Base-by-base conservation (phyloP, 176 grass and related monocot genomes). In the Otatea glauca region DNA sequence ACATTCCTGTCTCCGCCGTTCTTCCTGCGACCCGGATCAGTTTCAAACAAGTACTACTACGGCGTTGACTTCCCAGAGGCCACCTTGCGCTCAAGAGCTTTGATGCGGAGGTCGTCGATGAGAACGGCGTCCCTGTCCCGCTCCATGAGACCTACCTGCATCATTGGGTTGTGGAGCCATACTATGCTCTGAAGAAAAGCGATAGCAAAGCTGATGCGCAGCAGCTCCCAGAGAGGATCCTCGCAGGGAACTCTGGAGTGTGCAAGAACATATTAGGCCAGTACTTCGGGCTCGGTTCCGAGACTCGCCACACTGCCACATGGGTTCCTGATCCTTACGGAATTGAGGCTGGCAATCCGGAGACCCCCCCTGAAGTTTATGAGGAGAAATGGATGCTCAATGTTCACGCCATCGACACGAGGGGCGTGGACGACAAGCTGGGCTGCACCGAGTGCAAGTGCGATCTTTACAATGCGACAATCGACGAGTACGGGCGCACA, bases 121-220 rank as follows among this genome's bases (percentile, higher is more conserved):
- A 90, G 83, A 29, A 70, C 18, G 91, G 89, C 9, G 70, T 63
- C 44, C 77, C 88, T 10, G 80, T 98, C 0, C 96, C 93, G 4
- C 96, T 98, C 63, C 85, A 90, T 38, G 96, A 98, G 89, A 92
- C 93, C 6, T 98, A 98, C 64, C 87, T 98, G 47, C 96, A 98
- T 78, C 95, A 98, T 79, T 98, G 95, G 95, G 15, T 90, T n/a
- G 76, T 90, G 24, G 76, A 55, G 3, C 88, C 91, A 76, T 95
- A 90, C 60, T 87, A 82, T 9, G 86, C 70, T 27, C 0, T 44
- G 0, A 78, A 58, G 41, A 78, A 53, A 21, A n/a, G 0, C 49
- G 35, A 21, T 5, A 53, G 74, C 2, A 37, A 37, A 37, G 3
- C 44, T 0, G 71, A 75, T 20, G 15, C 17, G 0, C 14, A 49